Evolutionary conservation across 208 protist species (phyloP), one percentile per base, ranked within the genome.

Genomic region (Perkinsela sp.): DNA sequence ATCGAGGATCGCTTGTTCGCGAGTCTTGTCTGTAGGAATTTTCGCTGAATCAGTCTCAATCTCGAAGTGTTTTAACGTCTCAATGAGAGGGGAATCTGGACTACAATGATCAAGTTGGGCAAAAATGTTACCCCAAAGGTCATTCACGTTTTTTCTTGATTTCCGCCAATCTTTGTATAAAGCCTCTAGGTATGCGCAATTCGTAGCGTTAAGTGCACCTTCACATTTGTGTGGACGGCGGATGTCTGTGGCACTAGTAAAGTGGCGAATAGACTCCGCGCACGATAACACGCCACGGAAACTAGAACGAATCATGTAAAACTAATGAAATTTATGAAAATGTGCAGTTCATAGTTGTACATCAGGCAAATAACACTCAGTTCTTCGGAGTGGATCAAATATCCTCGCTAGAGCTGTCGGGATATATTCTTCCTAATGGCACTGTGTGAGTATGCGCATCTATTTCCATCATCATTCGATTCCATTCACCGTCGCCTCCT

Each of bases 41-140:
- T 84, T 73, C 13, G 22, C 6, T n/a, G 6, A 22, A 6, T 77
- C 77, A 66, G 72, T 76, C 31, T 70, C 67, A 67, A 82, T 77
- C 32, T 77, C 81, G 1, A 84, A 83, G 15, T 83, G 77, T 70
- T 80, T 81, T 74, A 90, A 92, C 29, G 77, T 83, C 30, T 73
- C 30, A 40, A 92, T 81, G 0, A 88, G 72, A 0, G 87, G 81
- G 13, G 67, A 66, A 28, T 89, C 81, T 29, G 74, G 65, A 29
- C 72, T 75, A 22, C 71, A 76, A 0, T 73, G 77, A 48, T 73
- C 70, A 31, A 92, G 77, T 29, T 76, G 78, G 71, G 89, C 77
- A 28, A 92, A 77, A n/a, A 89, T 76, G 1, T 84, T 83, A 30
- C 75, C 72, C 87, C 84, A 92, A 73, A 80, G 87, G 1, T 71